Evolutionary conservation across 2,329 filamentous ascomycete genomes (phyloP).

Genomic region (Macrophomina tecta): DNA sequence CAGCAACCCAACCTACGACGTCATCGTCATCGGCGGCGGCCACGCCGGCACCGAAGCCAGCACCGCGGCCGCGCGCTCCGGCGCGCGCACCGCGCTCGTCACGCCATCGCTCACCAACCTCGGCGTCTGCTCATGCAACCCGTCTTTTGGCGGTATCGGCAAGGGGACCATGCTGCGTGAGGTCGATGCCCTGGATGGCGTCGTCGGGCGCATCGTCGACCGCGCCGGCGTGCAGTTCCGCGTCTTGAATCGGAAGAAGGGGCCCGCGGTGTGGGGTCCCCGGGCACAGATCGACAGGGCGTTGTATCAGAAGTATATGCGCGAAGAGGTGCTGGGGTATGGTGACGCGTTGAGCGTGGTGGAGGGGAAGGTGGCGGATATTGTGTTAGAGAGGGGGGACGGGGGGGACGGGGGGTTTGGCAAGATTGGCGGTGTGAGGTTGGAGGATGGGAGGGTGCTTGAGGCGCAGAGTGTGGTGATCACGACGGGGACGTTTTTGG

Average conservation of each 20-base stretch:
- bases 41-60: conserved; percentile 96
- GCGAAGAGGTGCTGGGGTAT: conserved; percentile 79
- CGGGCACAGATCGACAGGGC: conserved; percentile 92
- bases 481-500: conserved; percentile 93
- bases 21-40: conserved; percentile 92
- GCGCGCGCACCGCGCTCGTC: conserved; percentile 86
- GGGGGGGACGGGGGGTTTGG: conserved; percentile 66
- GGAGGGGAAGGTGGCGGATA: conserved; percentile 89
- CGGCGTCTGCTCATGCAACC: conserved; percentile 95
- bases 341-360: conserved; percentile 76
- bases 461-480: conserved; percentile 84
- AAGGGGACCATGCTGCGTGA: conserved; percentile 97
- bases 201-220: conserved; percentile 88
- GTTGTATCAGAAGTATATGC: conserved; percentile 90
- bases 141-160: conserved; percentile 96
- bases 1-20: conserved; percentile 69
- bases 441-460: conserved; percentile 87
- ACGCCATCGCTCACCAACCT: conserved; percentile 89
- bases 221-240: conserved; percentile 95
- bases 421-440: conserved; percentile 80
- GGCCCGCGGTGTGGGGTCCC: conserved; percentile 95
- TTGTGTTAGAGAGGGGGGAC: conserved; percentile 74
- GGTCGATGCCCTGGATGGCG: conserved; percentile 90
- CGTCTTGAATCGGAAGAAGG: conserved; percentile 85
- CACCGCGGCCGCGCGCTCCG: conserved; percentile 85